Base-by-base conservation (phyloP, 2,329 filamentous ascomycete genomes). In the Aspergillus arachidicola region DNA sequence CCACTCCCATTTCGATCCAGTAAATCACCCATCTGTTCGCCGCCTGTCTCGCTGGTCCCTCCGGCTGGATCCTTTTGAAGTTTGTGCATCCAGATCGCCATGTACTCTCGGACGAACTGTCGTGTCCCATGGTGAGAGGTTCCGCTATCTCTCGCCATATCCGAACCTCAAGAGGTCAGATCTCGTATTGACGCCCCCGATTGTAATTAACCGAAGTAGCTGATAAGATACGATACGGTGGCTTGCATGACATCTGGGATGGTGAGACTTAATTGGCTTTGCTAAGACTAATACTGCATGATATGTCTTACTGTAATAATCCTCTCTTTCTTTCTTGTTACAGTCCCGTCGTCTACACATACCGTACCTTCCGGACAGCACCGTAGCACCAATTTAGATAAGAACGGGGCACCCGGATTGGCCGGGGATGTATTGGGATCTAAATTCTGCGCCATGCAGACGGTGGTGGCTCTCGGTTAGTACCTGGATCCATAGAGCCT, bases 291-390 rank as follows among this genome's bases (percentile, higher is more conserved):
- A 21, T 9, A 9, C 28, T 55, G 51, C 51, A 55, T 38, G 51
- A 38, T 38, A 55, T 55, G 51, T 55, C 51, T 55, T 55, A 55
- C 51, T 55, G 32, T 55, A 55, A 55, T 55, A 55, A 55, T 23
- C n/a, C 32, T 14, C 6, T 32, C 10, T 32, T 51, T 28, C 26
- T 28, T 16, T 6, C 23, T 14, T 14, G 34, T 36, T 36, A 16
- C 14, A 36, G 34, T 36, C 14, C 34, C n/a, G 12, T 50, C 46
- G 16, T 26, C 26, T 23, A 46, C 23, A 19, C 46, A 28, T 51
- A 51, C 48, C 48, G 48, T 34, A 21, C 26, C 16, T 34, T 51
- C 26, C 28, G 48, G 30, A 12, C 9, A 32, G 16, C 7, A 50
- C 23, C 12, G 26, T 19, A 50, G 23, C 3, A 26, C 46, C 23